Evolutionary conservation across 371 early-diverging fungal species (phyloP).

Genomic region (Mortierella sp.): DNA sequence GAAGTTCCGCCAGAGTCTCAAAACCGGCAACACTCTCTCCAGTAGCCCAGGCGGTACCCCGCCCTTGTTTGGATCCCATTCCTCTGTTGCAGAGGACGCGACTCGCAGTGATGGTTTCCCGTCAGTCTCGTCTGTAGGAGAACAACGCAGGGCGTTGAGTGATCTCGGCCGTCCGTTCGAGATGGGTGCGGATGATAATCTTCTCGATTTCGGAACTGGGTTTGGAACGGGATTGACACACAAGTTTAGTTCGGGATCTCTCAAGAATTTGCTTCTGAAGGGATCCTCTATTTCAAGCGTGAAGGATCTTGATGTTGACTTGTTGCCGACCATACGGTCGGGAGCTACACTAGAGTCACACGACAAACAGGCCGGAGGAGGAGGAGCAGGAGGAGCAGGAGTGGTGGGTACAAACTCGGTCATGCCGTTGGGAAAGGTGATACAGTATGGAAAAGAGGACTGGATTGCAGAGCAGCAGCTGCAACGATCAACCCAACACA

Average conservation of each 20-base stretch:
- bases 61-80: background rate
- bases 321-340: background rate
- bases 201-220: conserved; percentile 1
- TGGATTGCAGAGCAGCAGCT: conserved; percentile 11
- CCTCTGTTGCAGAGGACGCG: conserved; percentile 5
- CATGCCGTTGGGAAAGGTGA: conserved; percentile 17
- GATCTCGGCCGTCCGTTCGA: conserved; percentile 17
- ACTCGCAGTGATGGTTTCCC: background rate
- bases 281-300: conserved; percentile 10
- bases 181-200: background rate
- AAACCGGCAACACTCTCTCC: conserved; percentile 1
- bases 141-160: conserved; percentile 20
- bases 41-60: background rate
- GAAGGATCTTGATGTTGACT: background rate
- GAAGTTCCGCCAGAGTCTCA: conserved; percentile 30
- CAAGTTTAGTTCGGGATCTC: conserved; percentile 15
- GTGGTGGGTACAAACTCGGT: conserved; percentile 14
- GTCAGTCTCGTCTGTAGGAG: background rate
- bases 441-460: conserved; percentile 19
- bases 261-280: conserved; percentile 17
- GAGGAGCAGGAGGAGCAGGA: conserved; percentile 12
- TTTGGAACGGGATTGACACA: conserved; percentile 15
- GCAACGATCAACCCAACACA: background rate
- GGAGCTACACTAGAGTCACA: background rate
- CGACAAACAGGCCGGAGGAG: background rate